phyloP scores from a whole-genome alignment of 2,329 filamentous ascomycete species.

The Dichotomopilus funicola region DNA sequence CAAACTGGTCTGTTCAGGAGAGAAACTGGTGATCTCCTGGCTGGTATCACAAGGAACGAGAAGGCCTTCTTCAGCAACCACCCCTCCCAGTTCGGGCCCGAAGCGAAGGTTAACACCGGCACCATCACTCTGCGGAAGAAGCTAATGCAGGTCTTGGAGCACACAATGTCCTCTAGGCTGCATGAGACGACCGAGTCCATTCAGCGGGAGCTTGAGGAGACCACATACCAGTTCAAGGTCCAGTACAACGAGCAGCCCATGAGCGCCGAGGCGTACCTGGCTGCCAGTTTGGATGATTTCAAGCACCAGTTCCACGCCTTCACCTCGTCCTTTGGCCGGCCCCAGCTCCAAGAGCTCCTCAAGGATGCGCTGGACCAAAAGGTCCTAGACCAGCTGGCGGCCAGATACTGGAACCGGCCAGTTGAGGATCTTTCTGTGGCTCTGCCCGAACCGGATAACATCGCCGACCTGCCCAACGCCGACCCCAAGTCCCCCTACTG shows the following conservation, averaged over 20 bases:
- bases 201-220: slow-evolving; percentile 89
- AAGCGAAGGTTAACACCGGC: slow-evolving; percentile 68
- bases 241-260: slow-evolving; percentile 96
- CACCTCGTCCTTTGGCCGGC: slow-evolving; percentile 78
- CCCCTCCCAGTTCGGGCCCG: slow-evolving; percentile 68
- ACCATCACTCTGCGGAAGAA: slow-evolving; percentile 87
- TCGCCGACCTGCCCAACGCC: slow-evolving; percentile 75
- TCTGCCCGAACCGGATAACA: slow-evolving; percentile 61
- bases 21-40: slow-evolving; percentile 70
- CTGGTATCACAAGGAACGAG: slow-evolving; percentile 81
- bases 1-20: slow-evolving; percentile 73
- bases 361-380: slow-evolving; percentile 93
- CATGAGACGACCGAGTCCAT: slow-evolving; percentile 88
- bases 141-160: slow-evolving; percentile 92
- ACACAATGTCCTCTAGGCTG: slow-evolving; percentile 91
- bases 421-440: slow-evolving; percentile 70
- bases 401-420: slow-evolving; percentile 96
- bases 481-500: slow-evolving; percentile 83
- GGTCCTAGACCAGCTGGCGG: slow-evolving; percentile 85
- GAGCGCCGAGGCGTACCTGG: slow-evolving; percentile 92
- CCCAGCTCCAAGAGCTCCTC: slow-evolving; percentile 80
- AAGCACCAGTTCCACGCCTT: slow-evolving; percentile 98
- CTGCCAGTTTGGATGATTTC: slow-evolving; percentile 90
- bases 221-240: slow-evolving; percentile 97
- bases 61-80: slow-evolving; percentile 80